These are phyloP conservation scores for Wickerhamiella azyma DNA, from an alignment of 805 yeast species.

Conservation along the genomic window DNA sequence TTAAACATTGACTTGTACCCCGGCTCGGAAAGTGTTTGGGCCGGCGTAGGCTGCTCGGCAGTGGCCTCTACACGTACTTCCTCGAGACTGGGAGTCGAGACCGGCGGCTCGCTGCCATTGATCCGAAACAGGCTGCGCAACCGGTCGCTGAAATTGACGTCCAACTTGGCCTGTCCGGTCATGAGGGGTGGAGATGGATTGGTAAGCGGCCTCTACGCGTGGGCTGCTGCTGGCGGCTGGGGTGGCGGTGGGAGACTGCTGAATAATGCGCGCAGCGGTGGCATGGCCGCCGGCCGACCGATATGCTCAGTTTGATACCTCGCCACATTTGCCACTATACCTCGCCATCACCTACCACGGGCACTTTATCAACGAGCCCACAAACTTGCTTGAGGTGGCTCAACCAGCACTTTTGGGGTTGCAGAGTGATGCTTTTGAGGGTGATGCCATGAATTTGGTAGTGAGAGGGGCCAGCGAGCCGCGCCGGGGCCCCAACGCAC, in stretches of 20 bases:
- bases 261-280: too few relatives aligned
- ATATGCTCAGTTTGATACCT: too few relatives aligned
- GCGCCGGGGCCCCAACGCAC: too few relatives aligned
- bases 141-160: slow-evolving; percentile 1
- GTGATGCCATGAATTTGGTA: too few relatives aligned
- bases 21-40: background rate
- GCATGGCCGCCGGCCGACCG: too few relatives aligned
- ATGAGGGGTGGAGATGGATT: background rate
- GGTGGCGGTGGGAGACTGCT: too few relatives aligned
- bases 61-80: background rate
- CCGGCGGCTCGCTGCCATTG: background rate
- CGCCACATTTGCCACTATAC: background rate
- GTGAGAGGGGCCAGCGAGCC: too few relatives aligned
- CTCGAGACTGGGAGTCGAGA: background rate
- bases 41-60: slow-evolving; percentile 1
- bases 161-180: background rate
- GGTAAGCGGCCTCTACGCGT: background rate
- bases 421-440: background rate
- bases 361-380: background rate
- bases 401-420: background rate
- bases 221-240: too few relatives aligned
- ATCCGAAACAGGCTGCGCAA: slow-evolving; percentile 3
- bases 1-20: slow-evolving; percentile 5
- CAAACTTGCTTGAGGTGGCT: background rate
- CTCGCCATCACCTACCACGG: background rate